These are phyloP conservation scores for Xylariaceae sp. DNA, from an alignment of 2,329 filamentous ascomycete genomes.

Conservation along the genomic window DNA sequence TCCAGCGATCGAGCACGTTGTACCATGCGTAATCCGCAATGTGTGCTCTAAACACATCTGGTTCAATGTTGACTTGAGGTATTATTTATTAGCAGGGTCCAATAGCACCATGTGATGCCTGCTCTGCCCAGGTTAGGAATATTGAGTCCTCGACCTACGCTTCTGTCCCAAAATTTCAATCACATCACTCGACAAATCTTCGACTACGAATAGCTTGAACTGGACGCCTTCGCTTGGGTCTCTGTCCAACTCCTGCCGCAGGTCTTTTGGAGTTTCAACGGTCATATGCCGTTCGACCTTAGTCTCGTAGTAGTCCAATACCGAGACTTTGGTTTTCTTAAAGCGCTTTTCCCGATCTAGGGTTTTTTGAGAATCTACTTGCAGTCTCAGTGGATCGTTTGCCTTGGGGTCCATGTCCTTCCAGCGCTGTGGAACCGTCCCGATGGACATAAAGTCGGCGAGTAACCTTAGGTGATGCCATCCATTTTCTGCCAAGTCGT, in stretches of 20 bases:
- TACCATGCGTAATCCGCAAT: conserved; percentile 26
- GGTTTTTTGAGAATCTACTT: not conserved
- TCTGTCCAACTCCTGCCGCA: not conserved
- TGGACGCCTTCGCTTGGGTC: not conserved
- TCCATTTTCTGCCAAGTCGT: conserved; percentile 10
- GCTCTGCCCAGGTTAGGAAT: no score
- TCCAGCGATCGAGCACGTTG: conserved; percentile 28
- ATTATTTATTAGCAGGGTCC: not conserved
- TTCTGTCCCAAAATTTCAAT: conserved; percentile 18
- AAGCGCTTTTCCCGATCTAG: conserved; percentile 5
- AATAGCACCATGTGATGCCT: no score
- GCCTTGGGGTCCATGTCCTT: conserved; percentile 1
- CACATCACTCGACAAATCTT: conserved; percentile 21
- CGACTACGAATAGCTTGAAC: conserved; percentile 19
- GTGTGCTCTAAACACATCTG: conserved; percentile 25
- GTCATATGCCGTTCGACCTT: conserved; percentile 3
- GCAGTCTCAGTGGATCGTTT: not conserved
- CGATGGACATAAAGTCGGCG: conserved; percentile 22
- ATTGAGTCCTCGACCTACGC: conserved; percentile 8
- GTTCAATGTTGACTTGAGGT: conserved; percentile 14
- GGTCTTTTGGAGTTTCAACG: not conserved
- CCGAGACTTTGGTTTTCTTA: conserved; percentile 12
- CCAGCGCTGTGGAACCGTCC: conserved; percentile 19
- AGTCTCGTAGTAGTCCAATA: conserved; percentile 13
- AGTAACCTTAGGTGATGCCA: conserved; percentile 18